Conservation (phyloP, 805 yeast species). For the Metschnikowia bowlesiae region DNA sequence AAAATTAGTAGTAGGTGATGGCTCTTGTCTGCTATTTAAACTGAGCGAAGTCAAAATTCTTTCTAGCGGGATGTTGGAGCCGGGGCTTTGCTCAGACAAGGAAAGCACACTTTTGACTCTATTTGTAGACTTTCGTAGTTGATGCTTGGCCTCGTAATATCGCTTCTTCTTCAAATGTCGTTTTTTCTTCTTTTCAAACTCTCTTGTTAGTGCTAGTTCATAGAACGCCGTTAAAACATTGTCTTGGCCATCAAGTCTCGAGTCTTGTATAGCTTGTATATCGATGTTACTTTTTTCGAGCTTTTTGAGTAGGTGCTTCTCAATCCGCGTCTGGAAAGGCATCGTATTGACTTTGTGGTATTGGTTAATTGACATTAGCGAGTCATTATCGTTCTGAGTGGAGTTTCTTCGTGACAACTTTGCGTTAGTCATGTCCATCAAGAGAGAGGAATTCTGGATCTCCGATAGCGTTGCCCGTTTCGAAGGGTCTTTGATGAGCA, state of each 20-base stretch:
- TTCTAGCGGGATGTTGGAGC: constrained; percentile 33
- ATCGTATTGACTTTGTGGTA: constrained; percentile 29
- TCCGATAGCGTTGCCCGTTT: constrained; percentile 50
- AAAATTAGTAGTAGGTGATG: constrained; percentile 4
- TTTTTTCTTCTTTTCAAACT: constrained; percentile 32
- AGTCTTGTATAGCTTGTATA: constrained; percentile 51
- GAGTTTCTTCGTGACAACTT: constrained; percentile 16
- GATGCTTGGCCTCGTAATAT: constrained; percentile 30
- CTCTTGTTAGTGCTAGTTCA: constrained; percentile 59
- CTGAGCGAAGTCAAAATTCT: constrained; percentile 35
- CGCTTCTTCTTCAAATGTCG: constrained; percentile 28
- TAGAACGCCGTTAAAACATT: constrained; percentile 74
- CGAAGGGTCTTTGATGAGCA: constrained; percentile 65
- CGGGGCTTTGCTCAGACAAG: constrained; percentile 25
- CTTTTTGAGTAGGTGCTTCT: constrained; percentile 55
- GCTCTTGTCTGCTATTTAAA: constrained; percentile 18
- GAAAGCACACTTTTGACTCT: constrained; percentile 36
- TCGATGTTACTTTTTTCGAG: constrained; percentile 62
- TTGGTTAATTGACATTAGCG: constrained; percentile 37
- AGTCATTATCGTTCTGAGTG: constrained; percentile 24
- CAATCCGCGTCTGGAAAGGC: constrained; percentile 58
- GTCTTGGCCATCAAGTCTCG: constrained; percentile 55
- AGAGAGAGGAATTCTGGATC: constrained; percentile 33
- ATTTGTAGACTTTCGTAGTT: constrained; percentile 27
- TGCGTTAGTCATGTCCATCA: constrained; percentile 27